Evolutionary conservation across 2,329 filamentous ascomycete species (phyloP).

Genomic region (Coleophoma eucalyptorum): DNA sequence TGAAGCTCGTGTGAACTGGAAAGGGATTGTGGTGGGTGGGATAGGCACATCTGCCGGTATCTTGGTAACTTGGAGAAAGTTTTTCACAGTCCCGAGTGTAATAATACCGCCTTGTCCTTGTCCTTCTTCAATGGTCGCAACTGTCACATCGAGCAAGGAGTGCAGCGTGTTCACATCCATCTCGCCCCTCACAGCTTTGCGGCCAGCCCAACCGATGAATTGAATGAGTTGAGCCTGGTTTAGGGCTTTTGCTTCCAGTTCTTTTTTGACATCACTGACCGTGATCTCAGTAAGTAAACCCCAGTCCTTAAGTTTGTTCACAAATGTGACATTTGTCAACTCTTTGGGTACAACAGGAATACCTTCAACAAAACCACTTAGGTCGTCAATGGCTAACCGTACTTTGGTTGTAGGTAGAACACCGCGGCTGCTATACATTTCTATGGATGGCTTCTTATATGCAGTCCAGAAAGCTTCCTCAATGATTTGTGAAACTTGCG

Average conservation of each 20-base stretch:
- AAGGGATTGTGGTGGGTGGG: constrained; percentile 78
- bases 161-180: constrained; percentile 66
- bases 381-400: constrained; percentile 66
- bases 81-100: constrained; percentile 69
- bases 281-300: constrained; percentile 86
- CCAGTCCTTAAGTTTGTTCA: constrained; percentile 77
- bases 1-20: constrained; percentile 74
- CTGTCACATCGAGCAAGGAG: constrained; percentile 72
- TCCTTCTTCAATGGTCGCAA: constrained; percentile 62
- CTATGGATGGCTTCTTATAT: constrained; percentile 76
- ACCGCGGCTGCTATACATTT: constrained; percentile 84
- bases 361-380: constrained; percentile 74
- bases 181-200: constrained; percentile 67
- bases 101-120: constrained; percentile 67
- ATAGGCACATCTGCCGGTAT: constrained; percentile 81
- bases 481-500: constrained; percentile 78
- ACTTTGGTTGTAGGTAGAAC: constrained; percentile 82
- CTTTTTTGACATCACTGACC: constrained; percentile 77
- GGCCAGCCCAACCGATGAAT: constrained; percentile 81
- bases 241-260: constrained; percentile 79
- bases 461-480: constrained; percentile 97
- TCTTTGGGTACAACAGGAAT: constrained; percentile 83
- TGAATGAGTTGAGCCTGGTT: constrained; percentile 73
- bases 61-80: constrained; percentile 71
- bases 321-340: constrained; percentile 69